Base-by-base conservation (phyloP, 257 asterid species). In the Nicotiana otophora region DNA sequence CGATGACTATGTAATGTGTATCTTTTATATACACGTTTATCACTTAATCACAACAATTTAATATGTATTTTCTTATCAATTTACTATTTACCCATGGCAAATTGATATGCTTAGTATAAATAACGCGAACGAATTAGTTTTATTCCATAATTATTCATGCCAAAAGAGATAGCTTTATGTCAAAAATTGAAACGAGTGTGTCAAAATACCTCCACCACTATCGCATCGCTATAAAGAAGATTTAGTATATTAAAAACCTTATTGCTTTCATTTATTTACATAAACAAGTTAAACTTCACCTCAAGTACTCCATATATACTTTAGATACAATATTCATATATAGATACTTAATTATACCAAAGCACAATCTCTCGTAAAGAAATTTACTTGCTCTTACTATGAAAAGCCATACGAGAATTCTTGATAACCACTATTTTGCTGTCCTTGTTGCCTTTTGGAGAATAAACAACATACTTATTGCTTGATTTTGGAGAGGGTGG, bases 401-500 rank as follows among this genome's bases (percentile, higher is more conserved):
- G 48, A 12, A 46, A 20, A 74, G 42, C 80, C 80, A 26, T 15
- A 15, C 26, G 60, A 14, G 80, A 7, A 74, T 74, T 74, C 80
- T 74, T 74, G 58, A 74, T 74, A 31, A 74, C 80, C 63, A 74
- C 80, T 12, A 74, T 48, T 48, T 74, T 74, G 63, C 7, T 26
- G 6, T 74, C 63, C 15, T 74, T 74, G 26, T 74, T 74, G 34
- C 42, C 62, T 74, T 74, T 74, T 14, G 62, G 80, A 48, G 80
- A 58, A 51, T 74, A 48, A 74, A 30, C 36, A 19, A 30, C 87
- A 66, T 81, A 82, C 85, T 87, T 93, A 88, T 87, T 91, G 83
- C 89, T 87, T 8, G 86, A 93, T 80, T 82, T 88, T 14, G 72
- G 84, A 19, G 85, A 14, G 3, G 88, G 83, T 17, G 92, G 94